Evolutionary conservation across 805 yeast species (phyloP).

Genomic region (Teunomyces lycoperdinae): DNA sequence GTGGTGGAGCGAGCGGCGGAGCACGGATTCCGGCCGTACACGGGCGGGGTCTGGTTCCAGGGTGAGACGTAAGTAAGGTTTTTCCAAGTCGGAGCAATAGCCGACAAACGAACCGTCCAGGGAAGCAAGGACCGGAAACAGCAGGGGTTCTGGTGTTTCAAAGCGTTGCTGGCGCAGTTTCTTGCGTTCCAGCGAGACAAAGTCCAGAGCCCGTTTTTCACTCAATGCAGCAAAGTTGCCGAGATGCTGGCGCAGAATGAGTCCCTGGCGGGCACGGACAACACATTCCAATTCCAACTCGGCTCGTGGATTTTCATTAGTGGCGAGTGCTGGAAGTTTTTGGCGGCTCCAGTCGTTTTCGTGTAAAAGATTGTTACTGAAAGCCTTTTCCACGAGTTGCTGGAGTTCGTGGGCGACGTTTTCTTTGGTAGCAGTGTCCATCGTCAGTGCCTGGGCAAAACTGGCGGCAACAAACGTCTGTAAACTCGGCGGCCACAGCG

Average conservation of each 20-base stretch:
- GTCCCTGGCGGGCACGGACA: neutral
- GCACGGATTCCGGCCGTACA: constrained; percentile 70
- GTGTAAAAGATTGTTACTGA: constrained; percentile 39
- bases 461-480: constrained; percentile 49
- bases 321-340: constrained; percentile 45
- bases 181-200: constrained; percentile 34
- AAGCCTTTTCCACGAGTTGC: constrained; percentile 47
- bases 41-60: constrained; percentile 85
- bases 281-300: constrained; percentile 12
- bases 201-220: constrained; percentile 9
- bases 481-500: constrained; percentile 53
- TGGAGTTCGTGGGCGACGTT: constrained; percentile 51
- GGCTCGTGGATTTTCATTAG: neutral
- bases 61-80: constrained; percentile 77
- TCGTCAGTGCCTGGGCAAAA: constrained; percentile 38
- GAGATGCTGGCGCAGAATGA: constrained; percentile 8
- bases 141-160: constrained; percentile 19
- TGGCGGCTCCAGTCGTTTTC: constrained; percentile 54
- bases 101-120: constrained; percentile 49
- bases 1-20: constrained; percentile 54
- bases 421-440: constrained; percentile 32
- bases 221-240: constrained; percentile 3
- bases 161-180: constrained; percentile 50
- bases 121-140: neutral
- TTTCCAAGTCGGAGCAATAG: constrained; percentile 62